Evolutionary conservation across 1,284 basidiomycete species (phyloP).

Genomic region (Gymnopus androsaceus): DNA sequence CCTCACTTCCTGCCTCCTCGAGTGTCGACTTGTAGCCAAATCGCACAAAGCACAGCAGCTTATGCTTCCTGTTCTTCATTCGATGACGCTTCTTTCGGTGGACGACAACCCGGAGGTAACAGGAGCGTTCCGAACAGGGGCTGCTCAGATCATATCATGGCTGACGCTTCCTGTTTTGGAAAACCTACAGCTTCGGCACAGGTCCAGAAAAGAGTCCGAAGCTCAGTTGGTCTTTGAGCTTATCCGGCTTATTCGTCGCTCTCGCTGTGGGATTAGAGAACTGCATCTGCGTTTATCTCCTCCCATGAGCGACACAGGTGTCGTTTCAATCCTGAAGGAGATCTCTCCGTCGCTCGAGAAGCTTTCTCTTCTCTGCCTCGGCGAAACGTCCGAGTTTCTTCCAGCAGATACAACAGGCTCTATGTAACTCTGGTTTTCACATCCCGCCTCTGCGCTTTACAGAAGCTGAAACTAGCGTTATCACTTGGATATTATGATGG

Average conservation of each 20-base stretch:
- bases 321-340: neutral
- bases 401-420: neutral
- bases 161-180: neutral
- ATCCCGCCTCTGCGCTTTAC: no score
- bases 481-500: no score
- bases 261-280: neutral
- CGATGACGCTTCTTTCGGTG: neutral
- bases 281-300: neutral
- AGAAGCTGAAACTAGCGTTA: no score
- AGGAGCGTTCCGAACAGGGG: neutral
- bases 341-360: neutral
- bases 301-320: neutral
- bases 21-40: neutral
- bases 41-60: neutral
- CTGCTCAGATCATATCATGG: slow-evolving; percentile 1
- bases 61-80: neutral
- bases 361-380: neutral
- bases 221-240: neutral
- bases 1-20: neutral
- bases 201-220: neutral
- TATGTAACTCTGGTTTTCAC: no score
- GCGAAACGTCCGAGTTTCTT: neutral
- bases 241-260: neutral
- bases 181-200: neutral
- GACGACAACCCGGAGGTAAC: neutral